Conservation (phyloP, 2,329 filamentous ascomycete species). For the Harringtonia lauricola region DNA sequence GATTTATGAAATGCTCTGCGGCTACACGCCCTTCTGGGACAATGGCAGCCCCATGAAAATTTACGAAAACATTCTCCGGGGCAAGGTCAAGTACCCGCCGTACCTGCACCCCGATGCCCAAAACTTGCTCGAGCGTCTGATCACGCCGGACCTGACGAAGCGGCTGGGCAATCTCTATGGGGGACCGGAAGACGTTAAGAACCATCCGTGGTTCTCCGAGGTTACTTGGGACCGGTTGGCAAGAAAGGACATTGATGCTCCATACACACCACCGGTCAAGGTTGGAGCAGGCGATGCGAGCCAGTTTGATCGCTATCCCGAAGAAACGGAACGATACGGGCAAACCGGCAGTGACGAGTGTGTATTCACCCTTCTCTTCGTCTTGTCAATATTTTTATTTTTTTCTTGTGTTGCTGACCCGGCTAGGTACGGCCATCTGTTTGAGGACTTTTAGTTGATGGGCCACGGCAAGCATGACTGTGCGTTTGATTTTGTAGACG, state of each 20-base stretch:
- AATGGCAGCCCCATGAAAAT: slow-evolving; percentile 97
- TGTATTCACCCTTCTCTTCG: slow-evolving; percentile 29
- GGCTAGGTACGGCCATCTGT: slow-evolving; percentile 60
- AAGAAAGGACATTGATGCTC: slow-evolving; percentile 95
- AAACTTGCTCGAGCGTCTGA: slow-evolving; percentile 82
- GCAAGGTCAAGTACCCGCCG: slow-evolving; percentile 89
- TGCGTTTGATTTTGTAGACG: background rate
- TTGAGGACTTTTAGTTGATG: slow-evolving; percentile 66
- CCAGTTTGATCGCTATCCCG: slow-evolving; percentile 95
- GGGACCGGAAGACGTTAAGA: slow-evolving; percentile 86
- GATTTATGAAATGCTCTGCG: slow-evolving; percentile 99
- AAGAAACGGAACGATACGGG: slow-evolving; percentile 91
- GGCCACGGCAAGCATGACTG: too few relatives aligned
- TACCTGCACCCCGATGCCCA: slow-evolving; percentile 94
- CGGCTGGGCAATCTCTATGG: slow-evolving; percentile 87
- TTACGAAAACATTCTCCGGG: slow-evolving; percentile 97
- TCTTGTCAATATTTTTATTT: background rate
- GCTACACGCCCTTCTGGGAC: slow-evolving; percentile 99
- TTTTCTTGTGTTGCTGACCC: background rate
- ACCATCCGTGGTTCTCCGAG: slow-evolving; percentile 91
- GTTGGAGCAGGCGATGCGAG: slow-evolving; percentile 90
- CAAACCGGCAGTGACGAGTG: slow-evolving; percentile 71
- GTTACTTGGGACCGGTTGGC: slow-evolving; percentile 94
- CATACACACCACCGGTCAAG: slow-evolving; percentile 91
- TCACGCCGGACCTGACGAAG: slow-evolving; percentile 91